Conservation (phyloP, 2,329 filamentous ascomycete genomes). For the Trichoderma hamatum region DNA sequence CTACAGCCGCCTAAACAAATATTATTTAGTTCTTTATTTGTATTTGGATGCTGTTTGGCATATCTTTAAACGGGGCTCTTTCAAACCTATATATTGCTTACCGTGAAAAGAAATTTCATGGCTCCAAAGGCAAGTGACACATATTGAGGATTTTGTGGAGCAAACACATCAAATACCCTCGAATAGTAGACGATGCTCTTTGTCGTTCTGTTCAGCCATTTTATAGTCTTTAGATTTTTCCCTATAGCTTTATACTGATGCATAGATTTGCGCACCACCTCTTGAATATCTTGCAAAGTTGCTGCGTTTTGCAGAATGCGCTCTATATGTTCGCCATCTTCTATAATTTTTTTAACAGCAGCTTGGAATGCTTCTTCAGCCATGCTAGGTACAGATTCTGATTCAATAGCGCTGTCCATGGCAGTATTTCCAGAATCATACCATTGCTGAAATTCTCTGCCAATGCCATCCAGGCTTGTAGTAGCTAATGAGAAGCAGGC, state of each 20-base stretch:
- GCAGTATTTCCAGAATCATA: neutral
- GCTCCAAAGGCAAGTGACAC: neutral
- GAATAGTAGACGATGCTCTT: neutral
- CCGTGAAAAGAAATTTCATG: neutral
- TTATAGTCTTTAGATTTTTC: neutral
- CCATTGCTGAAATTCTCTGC: neutral
- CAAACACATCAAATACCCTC: neutral
- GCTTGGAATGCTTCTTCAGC: neutral
- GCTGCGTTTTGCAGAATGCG: neutral
- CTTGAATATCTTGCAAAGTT: neutral
- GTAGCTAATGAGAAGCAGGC: too few relatives aligned
- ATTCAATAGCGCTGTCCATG: neutral
- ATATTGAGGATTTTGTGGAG: neutral
- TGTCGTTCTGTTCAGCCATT: neutral
- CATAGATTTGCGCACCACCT: neutral
- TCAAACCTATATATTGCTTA: too few relatives aligned
- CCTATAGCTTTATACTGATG: neutral
- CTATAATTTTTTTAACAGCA: neutral
- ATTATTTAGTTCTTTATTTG: too few relatives aligned
- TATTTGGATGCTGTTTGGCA: too few relatives aligned
- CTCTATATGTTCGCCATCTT: neutral
- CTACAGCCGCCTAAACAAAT: too few relatives aligned
- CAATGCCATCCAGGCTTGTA: too few relatives aligned
- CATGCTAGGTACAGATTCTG: neutral
- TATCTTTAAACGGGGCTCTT: too few relatives aligned